Evolutionary conservation across 805 yeast genomes (phyloP), one percentile per base, ranked within the genome.

Genomic region (Candida ulmi): DNA sequence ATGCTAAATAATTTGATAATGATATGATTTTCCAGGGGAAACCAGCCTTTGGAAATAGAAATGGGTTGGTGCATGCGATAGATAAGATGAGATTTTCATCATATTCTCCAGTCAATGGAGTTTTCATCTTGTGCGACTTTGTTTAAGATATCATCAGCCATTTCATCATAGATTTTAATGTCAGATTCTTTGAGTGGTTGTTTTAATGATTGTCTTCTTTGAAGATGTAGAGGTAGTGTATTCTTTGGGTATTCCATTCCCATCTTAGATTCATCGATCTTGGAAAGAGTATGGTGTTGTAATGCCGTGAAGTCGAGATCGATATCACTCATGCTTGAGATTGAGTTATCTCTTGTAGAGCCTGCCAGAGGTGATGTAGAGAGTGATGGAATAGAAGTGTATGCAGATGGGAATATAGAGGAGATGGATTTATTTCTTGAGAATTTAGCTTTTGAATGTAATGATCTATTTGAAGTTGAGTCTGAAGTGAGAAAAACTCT

Each of bases 71-170:
- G 24, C 24, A n/a, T n/a, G n/a, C n/a, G n/a, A n/a, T n/a, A n/a
- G n/a, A n/a, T n/a, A n/a, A n/a, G n/a, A n/a, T n/a, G n/a, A n/a
- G n/a, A n/a, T n/a, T n/a, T n/a, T n/a, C n/a, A n/a, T n/a, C 44
- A 53, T 26, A 53, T 50, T 17, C 44, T 37, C 58, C 58, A 53
- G 5, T 53, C 54, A 33, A 48, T 39, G 8, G 33, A 21, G 17
- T 40, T 36, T 12, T 37, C 33, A 12, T 45, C 52, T 30, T 49
- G 42, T 4, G 38, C 11, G 9, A 41, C 29, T 23, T 23, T 37
- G n/a, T 43, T 37, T 30, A 55, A 18, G 11, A 55, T 55, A n/a
- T 35, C 44, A 21, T 52, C 54, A 3, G 60, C 60, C 27, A 55
- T 49, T 13, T 49, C 47, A 38, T 55, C 60, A 29, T 46, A 47